Evolutionary conservation across 1,284 basidiomycete genomes (phyloP), one percentile per base, ranked within the genome.

Genomic region (Cryptococcus depauperatus): DNA sequence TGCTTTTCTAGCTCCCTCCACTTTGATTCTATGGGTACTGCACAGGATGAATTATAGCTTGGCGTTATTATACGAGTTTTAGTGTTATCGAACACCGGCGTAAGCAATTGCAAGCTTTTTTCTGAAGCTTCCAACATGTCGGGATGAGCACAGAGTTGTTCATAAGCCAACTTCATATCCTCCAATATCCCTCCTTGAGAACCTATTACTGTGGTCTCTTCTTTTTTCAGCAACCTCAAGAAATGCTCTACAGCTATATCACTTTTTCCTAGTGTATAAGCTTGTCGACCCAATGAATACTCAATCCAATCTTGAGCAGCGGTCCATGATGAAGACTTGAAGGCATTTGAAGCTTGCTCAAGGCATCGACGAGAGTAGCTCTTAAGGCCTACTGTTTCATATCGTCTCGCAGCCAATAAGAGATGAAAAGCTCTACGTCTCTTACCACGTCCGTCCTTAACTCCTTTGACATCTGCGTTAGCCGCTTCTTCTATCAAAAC

Each of bases 401-500:
- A 78, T 30, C 72, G 58, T 35, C 71, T 62, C 1, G 74, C 75
- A 0, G 76, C 76, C 56, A 74, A 66, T 28, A 73, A 64, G 43
- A 76, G 61, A 41, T 74, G 69, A 32, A 74, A 62, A 0, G 74
- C 75, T 32, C 68, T 72, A 48, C 73, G 66, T 22, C 76, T 52
- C 37, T 58, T 56, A 3, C 62, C 55, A 19, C 47, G 46, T 2
- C 42, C 39, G 49, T 55, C 45, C 59, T 65, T 53, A 5, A 59
- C 44, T 7, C 66, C 59, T 33, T 65, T 64, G 8, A 74, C 50
- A 44, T 74, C 70, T 0, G 70, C 62, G 1, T 68, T 38, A 0
- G 75, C 76, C 1, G 76, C 75, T 54, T 76, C 74, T 51, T 78
- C 76, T 5, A 77, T 61, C 45, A 78, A 57, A 9, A 77, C 63